phyloP scores from a whole-genome alignment of 352 stramenopile species.

The Globisporangium cederbergense region DNA sequence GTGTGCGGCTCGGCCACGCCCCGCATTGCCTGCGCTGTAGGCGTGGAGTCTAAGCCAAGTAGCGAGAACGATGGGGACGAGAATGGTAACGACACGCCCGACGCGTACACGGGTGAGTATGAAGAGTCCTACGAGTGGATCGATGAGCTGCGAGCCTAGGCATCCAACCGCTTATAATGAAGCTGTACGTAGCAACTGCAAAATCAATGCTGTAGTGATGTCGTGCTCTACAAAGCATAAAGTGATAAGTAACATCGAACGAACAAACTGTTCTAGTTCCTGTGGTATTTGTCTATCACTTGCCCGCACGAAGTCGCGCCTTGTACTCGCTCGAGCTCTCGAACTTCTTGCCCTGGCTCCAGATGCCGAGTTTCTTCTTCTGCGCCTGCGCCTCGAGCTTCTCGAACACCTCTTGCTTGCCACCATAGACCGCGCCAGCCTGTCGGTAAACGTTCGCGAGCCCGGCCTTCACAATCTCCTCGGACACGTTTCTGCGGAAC shows the following conservation, averaged over 20 bases:
- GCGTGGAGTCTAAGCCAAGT: slow-evolving; percentile 2
- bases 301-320: slow-evolving; percentile 44
- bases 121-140: slow-evolving; percentile 16
- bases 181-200: not conserved
- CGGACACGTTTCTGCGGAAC: slow-evolving; percentile 76
- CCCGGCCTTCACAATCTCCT: slow-evolving; percentile 77
- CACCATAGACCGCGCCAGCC: slow-evolving; percentile 76
- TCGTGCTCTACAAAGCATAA: not conserved
- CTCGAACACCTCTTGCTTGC: slow-evolving; percentile 64
- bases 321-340: slow-evolving; percentile 80
- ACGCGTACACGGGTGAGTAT: slow-evolving; percentile 11
- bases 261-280: not conserved
- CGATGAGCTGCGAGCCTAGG: slow-evolving; percentile 15
- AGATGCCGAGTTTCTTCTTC: slow-evolving; percentile 68
- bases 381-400: slow-evolving; percentile 57
- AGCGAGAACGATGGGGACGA: not conserved
- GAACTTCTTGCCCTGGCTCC: slow-evolving; percentile 70
- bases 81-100: not conserved
- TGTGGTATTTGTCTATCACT: not conserved
- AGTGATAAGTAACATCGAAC: not conserved
- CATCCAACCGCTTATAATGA: not conserved
- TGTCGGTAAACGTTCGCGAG: slow-evolving; percentile 75
- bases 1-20: slow-evolving; percentile 23
- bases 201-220: not conserved
- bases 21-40: slow-evolving; percentile 36